Evolutionary conservation across 257 asterid species (phyloP).

Genomic region (Eustoma russellianum): DNA sequence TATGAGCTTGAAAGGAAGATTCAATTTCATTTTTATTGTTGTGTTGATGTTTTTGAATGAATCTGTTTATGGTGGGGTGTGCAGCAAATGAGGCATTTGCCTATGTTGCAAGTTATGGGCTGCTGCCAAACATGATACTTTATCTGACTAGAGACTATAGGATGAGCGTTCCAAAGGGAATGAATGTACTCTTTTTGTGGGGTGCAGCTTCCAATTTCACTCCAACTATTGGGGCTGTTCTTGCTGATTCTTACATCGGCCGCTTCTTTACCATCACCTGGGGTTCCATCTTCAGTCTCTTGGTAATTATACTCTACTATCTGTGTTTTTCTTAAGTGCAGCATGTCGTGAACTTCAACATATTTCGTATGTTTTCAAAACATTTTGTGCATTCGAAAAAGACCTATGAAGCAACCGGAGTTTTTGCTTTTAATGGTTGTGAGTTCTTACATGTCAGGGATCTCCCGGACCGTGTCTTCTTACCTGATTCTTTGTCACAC

Average conservation of each 20-base stretch:
- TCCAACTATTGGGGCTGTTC: slow-evolving; percentile 57
- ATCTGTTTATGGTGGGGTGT: background rate
- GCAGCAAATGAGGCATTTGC: slow-evolving; percentile 57
- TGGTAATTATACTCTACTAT: slow-evolving; percentile 31
- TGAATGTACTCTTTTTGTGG: slow-evolving; percentile 43
- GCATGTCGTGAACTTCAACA: too few species aligned
- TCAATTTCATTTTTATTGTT: background rate
- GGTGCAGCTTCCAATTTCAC: slow-evolving; percentile 52
- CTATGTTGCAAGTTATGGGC: slow-evolving; percentile 55
- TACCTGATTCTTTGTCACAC: too few species aligned
- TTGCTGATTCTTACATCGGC: slow-evolving; percentile 60
- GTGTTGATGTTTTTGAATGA: background rate
- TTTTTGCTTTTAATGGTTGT: too few species aligned
- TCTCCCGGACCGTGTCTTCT: too few species aligned
- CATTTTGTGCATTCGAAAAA: too few species aligned
- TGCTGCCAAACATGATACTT: slow-evolving; percentile 49
- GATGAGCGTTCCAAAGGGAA: slow-evolving; percentile 32
- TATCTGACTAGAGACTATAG: slow-evolving; percentile 46
- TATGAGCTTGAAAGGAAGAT: too few species aligned
- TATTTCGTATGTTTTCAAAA: too few species aligned
- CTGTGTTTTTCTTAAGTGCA: too few species aligned
- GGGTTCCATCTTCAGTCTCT: slow-evolving; percentile 46
- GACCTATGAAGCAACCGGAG: too few species aligned
- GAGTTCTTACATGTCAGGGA: too few species aligned
- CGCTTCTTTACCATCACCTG: slow-evolving; percentile 47